Percentiles rank a stretch among this genome's conserved stretches.
Evolutionary conservation across 257 asterid genomes (phyloP).

Genomic region (Nicotiana attenuata): DNA sequence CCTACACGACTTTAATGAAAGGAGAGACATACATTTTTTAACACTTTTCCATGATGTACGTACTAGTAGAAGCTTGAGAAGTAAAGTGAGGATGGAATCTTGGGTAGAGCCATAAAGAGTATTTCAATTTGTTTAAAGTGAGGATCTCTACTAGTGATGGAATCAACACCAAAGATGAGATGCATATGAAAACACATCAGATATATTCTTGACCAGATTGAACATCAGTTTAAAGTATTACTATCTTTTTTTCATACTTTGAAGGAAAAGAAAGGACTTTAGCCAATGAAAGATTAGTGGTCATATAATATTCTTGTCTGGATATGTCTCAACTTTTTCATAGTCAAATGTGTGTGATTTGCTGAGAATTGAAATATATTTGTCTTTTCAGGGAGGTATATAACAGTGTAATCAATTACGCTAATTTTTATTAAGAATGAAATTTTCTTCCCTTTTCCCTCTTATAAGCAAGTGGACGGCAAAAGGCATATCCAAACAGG

Average conservation of each 20-base stretch:
- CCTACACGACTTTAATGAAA: too few relatives aligned
- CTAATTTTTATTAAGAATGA: too few relatives aligned
- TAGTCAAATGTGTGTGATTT: neutral
- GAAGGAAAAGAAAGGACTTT: neutral
- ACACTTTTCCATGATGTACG: neutral
- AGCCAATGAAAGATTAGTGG: neutral
- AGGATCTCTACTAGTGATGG: constrained; percentile 27
- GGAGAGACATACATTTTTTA: too few relatives aligned
- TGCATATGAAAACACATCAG: neutral
- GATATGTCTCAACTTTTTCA: neutral
- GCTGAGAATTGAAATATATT: neutral
- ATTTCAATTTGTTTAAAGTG: constrained; percentile 4
- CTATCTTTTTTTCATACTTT: neutral
- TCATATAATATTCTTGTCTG: neutral
- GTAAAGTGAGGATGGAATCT: constrained; percentile 27
- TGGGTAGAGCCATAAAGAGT: constrained; percentile 22
- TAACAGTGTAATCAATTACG: neutral
- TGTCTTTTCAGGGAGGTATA: neutral
- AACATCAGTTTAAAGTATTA: neutral
- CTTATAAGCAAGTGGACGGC: too few relatives aligned
- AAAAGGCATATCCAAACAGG: too few relatives aligned
- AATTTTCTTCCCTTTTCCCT: too few relatives aligned
- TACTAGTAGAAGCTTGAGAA: constrained; percentile 20
- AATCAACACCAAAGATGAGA: constrained; percentile 59
- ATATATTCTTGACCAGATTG: neutral